Base-by-base conservation (phyloP, 2,329 filamentous ascomycete genomes). In the Fusarium dimerum region DNA sequence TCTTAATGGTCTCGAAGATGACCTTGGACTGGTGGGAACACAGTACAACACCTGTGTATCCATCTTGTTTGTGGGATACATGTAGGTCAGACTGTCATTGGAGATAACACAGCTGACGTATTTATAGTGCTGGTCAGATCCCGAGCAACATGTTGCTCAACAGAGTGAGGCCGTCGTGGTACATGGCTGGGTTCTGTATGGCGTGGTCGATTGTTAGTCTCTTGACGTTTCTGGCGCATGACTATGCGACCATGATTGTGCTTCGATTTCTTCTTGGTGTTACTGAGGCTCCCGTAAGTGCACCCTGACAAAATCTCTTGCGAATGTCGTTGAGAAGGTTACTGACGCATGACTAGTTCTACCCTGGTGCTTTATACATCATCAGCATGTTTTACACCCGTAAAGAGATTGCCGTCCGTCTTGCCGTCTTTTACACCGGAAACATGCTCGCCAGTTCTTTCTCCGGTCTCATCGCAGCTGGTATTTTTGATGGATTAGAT, bases 351-450 rank as follows among this genome's bases (percentile, higher is more conserved):
- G 0, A 3, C 0, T 3, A 61, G 58, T 71, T 73, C 39, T 72
- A 69, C 47, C 68, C 66, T 0, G 68, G 71, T 18, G 68, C 62
- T 3, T 49, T 71, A 0, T 68, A 64, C 42, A 73, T 81, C 17
- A 70, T 83, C 1, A 77, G 76, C 5, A 76, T 78, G 51, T 83
- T 79, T 65, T 84, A 83, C 60, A 82, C 79, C 0, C 71, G 77
- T 18, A 76, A 79, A 54, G 73, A 76, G 59, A 60, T 78, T 11
- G 67, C 71, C 20, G 62, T 70, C 6, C 66, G 75, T 39, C 71
- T 76, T 2, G 72, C 75, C 0, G 71, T 77, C 26, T 68, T 79
- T 1, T 79, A 79, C 48, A 69, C 75, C 0, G 73, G 73, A 1
- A 70, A 68, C 8, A 67, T 71, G 52, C 46, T 71, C 16, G 66